Percentiles rank a stretch among this genome's conserved stretches.
Conservation (phyloP, 345 rosid species). For the Moringa oleifera region DNA sequence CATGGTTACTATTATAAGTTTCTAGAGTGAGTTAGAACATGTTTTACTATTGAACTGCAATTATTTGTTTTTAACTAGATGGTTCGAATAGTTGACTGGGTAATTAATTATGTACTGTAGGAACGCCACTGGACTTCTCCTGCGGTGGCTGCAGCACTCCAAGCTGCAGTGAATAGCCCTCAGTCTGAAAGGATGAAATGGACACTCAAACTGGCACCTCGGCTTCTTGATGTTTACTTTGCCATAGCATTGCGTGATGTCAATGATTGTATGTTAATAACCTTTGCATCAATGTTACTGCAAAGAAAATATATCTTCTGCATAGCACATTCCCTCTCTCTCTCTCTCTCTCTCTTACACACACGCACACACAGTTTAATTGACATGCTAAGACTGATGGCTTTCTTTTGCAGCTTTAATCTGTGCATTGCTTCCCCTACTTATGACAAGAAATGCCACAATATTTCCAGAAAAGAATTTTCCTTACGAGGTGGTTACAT, state of each 20-base stretch:
- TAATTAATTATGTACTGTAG: conserved; percentile 38
- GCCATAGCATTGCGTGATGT: conserved; percentile 62
- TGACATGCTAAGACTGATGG: conserved; percentile 4
- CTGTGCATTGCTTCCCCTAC: conserved; percentile 81
- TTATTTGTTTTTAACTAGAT: background rate
- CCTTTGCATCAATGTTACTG: background rate
- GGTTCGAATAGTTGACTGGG: background rate
- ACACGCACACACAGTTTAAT: background rate
- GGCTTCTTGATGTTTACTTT: conserved; percentile 72
- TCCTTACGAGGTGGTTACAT: conserved; percentile 59
- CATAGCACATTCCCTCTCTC: background rate
- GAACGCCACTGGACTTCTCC: conserved; percentile 85
- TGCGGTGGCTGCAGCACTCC: conserved; percentile 59
- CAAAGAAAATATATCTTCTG: background rate
- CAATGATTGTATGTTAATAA: conserved; percentile 62
- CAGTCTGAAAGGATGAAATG: conserved; percentile 75
- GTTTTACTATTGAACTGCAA: background rate
- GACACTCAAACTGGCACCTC: conserved; percentile 61
- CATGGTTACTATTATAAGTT: no score
- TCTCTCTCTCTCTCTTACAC: background rate
- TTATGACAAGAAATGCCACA: conserved; percentile 75
- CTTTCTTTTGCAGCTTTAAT: conserved; percentile 60
- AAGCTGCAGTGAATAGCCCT: conserved; percentile 62
- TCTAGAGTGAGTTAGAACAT: no score
- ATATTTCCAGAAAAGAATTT: conserved; percentile 71